Evolutionary conservation across 768 basidiomycete genomes (phyloP).

Genomic region (Tubosaeta brunneosetosa): DNA sequence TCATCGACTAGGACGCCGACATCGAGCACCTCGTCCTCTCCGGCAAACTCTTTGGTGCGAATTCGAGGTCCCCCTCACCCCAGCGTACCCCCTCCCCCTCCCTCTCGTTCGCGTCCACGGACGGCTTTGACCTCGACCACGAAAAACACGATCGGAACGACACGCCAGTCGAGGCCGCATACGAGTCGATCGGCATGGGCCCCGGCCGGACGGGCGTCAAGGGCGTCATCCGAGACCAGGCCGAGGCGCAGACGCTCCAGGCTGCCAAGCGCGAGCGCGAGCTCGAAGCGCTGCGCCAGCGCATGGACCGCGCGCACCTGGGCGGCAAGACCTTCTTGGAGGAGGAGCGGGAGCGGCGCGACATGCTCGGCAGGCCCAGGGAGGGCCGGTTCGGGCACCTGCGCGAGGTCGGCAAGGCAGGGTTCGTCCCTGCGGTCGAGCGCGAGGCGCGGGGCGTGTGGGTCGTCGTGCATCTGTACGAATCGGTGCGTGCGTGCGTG

Average conservation of each 20-base stretch:
- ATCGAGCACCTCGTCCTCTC: constrained; percentile 74
- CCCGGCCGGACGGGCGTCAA: constrained; percentile 86
- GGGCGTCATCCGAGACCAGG: constrained; percentile 77
- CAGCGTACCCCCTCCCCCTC: constrained; percentile 55
- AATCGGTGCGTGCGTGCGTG: constrained; percentile 45
- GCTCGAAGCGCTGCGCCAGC: constrained; percentile 45
- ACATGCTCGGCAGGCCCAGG: constrained; percentile 45
- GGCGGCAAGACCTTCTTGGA: constrained; percentile 74
- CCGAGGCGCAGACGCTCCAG: constrained; percentile 58
- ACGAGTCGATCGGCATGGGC: constrained; percentile 76
- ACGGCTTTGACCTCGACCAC: constrained; percentile 41
- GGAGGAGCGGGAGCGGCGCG: constrained; percentile 57
- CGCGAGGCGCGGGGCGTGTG: constrained; percentile 62
- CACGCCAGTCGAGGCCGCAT: constrained; percentile 24
- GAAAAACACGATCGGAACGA: constrained; percentile 45
- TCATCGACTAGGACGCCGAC: constrained; percentile 34
- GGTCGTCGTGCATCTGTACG: constrained; percentile 85
- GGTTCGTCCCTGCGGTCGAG: constrained; percentile 73
- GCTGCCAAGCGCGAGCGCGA: constrained; percentile 51
- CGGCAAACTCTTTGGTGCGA: constrained; percentile 64
- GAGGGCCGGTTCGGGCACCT: constrained; percentile 71
- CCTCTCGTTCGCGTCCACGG: constrained; percentile 20
- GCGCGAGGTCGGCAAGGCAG: constrained; percentile 70
- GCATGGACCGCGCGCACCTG: constrained; percentile 62
- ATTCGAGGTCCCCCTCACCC: constrained; percentile 57